These are phyloP conservation scores for Atkinsonella hypoxylon DNA, from an alignment of 2,329 filamentous ascomycete species.

Conservation along the genomic window DNA sequence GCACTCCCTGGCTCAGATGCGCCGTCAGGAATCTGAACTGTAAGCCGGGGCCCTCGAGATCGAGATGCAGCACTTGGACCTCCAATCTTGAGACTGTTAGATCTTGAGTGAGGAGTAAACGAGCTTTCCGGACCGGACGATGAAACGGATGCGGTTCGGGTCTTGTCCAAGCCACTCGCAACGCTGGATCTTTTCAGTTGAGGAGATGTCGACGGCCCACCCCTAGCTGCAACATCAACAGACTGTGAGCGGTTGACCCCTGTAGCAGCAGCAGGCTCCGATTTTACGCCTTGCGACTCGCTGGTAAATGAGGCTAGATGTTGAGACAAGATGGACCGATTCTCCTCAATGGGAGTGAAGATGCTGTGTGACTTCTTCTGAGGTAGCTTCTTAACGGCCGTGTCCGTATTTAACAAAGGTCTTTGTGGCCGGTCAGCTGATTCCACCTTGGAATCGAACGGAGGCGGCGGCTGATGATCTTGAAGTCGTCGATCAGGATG, in stretches of 20 bases:
- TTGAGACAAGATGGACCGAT: conserved; percentile 74
- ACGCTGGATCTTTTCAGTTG: conserved; percentile 40
- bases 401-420: conserved; percentile 37
- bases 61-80: conserved; percentile 48
- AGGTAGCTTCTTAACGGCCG: conserved; percentile 49
- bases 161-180: conserved; percentile 31
- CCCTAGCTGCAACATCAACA: conserved; percentile 47
- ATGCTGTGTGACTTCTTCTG: conserved; percentile 83
- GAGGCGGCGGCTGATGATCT: conserved; percentile 40
- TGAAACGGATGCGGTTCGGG: conserved; percentile 34
- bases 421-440: conserved; percentile 33
- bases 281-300: conserved; percentile 31
- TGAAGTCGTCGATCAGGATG: conserved; percentile 28
- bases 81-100: conserved; percentile 59
- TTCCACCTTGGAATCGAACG: conserved; percentile 35
- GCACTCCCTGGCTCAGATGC: conserved; percentile 65
- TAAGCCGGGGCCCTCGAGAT: conserved; percentile 67
- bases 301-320: conserved; percentile 61
- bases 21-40: conserved; percentile 90
- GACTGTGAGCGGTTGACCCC: conserved; percentile 45
- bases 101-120: conserved; percentile 60
- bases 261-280: conserved; percentile 19
- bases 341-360: conserved; percentile 94
- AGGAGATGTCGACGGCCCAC: conserved; percentile 41
- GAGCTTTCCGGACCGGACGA: conserved; percentile 52